A percentile compares a stretch with the other conserved stretches of the same genome.
Conservation (phyloP, 176 grass and related monocot species). For the sorghum (Sorghum bicolor) region Sorghum_bicolor_NCBIv3 NC_012875.2:53783001-53783500, state of each 20-base stretch:
- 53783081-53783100: too few species aligned
- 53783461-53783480: neutral
- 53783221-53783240: too few species aligned
- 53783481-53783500: neutral
- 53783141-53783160: neutral
- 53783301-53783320: neutral
- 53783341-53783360: neutral
- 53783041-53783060: too few species aligned
- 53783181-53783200: too few species aligned
- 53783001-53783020: too few species aligned
- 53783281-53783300: neutral
- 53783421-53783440: too few species aligned
- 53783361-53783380: neutral
- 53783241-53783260: neutral
- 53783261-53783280: neutral
- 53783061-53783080: too few species aligned
- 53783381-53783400: too few species aligned
- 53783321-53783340: neutral
- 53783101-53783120: neutral
- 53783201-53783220: too few species aligned
- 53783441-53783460: neutral
- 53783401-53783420: too few species aligned
- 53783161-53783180: neutral
- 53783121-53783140: neutral
- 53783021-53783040: too few species aligned